phyloP scores from a whole-genome alignment of 2,329 filamentous ascomycete species.

The Monilinia vaccinii-corymbosi region DNA sequence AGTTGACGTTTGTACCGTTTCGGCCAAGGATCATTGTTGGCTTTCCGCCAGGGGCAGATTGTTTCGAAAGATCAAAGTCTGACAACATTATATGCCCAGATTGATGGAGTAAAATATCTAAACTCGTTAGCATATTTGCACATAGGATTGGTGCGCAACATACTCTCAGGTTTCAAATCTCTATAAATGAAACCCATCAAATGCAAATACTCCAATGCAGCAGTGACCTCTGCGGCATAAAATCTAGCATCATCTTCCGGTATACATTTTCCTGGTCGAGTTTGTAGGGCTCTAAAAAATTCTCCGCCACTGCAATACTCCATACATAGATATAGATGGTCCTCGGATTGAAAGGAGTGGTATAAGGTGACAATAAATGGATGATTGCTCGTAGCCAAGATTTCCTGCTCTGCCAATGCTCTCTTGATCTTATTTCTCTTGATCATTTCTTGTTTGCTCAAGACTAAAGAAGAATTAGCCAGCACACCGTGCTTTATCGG shows the following conservation, averaged over 20 bases:
- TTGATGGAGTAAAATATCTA: constrained; percentile 94
- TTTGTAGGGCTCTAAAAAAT: constrained; percentile 95
- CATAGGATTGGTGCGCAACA: constrained; percentile 32
- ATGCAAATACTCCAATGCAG: constrained; percentile 91
- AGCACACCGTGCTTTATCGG: not conserved
- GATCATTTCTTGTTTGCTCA: constrained; percentile 99
- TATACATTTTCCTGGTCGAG: constrained; percentile 92
- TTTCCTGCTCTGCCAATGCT: constrained; percentile 94
- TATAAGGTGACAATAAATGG: constrained; percentile 98
- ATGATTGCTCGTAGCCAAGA: constrained; percentile 95
- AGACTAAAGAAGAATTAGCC: constrained; percentile 46
- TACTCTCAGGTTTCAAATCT: constrained; percentile 94
- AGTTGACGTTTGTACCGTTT: constrained; percentile 76
- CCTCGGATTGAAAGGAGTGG: constrained; percentile 98
- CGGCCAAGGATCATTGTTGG: constrained; percentile 92
- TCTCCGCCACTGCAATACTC: constrained; percentile 98
- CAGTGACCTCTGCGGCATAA: constrained; percentile 95
- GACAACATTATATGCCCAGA: constrained; percentile 99
- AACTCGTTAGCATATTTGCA: constrained; percentile 31
- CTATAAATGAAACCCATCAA: constrained; percentile 99
- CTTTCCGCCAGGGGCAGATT: constrained; percentile 90
- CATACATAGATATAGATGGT: constrained; percentile 99
- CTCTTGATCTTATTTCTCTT: constrained; percentile 99
- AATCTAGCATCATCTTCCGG: constrained; percentile 94
- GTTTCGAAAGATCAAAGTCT: constrained; percentile 96